Percentiles rank a stretch among this genome's conserved stretches.
These are phyloP conservation scores for Leccinum aurantiacum DNA, from an alignment of 768 basidiomycete genomes.

Conservation along the genomic window DNA sequence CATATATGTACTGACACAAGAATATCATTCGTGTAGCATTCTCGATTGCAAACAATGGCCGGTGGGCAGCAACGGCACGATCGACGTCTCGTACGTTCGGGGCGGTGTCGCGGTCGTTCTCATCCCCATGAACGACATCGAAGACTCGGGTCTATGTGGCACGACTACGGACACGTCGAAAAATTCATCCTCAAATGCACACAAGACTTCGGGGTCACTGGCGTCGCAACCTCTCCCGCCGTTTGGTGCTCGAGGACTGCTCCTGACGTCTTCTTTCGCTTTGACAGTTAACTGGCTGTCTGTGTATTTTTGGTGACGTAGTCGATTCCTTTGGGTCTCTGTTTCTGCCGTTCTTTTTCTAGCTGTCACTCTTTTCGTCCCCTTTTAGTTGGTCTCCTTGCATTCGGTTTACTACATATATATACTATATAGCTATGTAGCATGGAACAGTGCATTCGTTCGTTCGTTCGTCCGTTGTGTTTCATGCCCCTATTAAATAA, in stretches of 20 bases:
- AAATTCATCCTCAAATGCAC: no score
- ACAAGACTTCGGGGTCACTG: neutral
- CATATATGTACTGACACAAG: neutral
- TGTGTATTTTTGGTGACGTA: neutral
- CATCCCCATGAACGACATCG: conserved; percentile 34
- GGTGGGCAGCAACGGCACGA: conserved; percentile 62
- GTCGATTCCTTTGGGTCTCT: neutral
- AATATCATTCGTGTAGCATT: conserved; percentile 39
- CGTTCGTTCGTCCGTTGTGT: no score
- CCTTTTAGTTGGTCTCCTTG: neutral
- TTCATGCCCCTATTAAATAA: no score
- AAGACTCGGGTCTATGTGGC: conserved; percentile 41
- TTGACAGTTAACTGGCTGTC: no score
- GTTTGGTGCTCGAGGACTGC: neutral
- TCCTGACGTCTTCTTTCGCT: neutral
- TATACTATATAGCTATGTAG: neutral
- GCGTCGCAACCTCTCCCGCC: neutral
- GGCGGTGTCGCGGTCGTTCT: conserved; percentile 54
- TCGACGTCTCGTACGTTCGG: conserved; percentile 60
- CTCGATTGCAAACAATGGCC: conserved; percentile 66
- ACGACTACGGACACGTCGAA: neutral
- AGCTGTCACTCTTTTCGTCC: neutral
- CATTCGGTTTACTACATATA: neutral
- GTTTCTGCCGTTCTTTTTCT: neutral
- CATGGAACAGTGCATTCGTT: neutral